Evolutionary conservation across 2,329 filamentous ascomycete genomes (phyloP), one percentile per base, ranked within the genome.

Genomic region (Pyrenophora tritici-repentis): DNA sequence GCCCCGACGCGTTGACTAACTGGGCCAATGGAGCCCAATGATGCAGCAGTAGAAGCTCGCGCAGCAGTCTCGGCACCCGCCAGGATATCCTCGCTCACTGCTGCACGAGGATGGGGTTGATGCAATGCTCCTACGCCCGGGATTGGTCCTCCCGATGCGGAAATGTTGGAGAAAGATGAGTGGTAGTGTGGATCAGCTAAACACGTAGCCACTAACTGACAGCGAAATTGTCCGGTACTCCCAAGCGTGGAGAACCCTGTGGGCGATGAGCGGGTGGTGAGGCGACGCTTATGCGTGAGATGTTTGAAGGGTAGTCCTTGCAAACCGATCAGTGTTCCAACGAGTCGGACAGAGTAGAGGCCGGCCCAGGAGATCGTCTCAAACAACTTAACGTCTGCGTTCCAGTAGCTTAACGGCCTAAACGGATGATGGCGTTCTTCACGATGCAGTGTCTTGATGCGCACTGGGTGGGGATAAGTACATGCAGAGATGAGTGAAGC

Each of bases 11-110:
- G 68, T 71, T 63, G 59, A 66, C 61, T 50, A 57, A 57, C 51
- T 59, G 54, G 57, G 62, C 71, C 68, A 73, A 72, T 72, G 62
- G 67, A 72, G 69, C 66, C 66, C 65, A 59, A 69, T 54, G 61
- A 57, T 58, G 58, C 50, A 61, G 54, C 61, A 67, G 64, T 62
- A 58, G 61, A 58, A 68, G 63, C 59, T 63, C 66, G 68, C 63
- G 66, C 66, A 67, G 60, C 64, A 66, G 67, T 62, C 66, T 71
- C 68, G 68, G 56, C 67, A 58, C 60, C 56, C 48, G 50, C 68
- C 65, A 70, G 72, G 72, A 64, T 73, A 71, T 66, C 69, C 70
- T 73, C 70, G 70, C 62, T 55, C 36, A 41, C 29, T 29, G 64
- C 53, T 67, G 63, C 61, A 70, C 67, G 67, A 72, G 67, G 68